Percentiles rank a stretch among this genome's conserved stretches.
Evolutionary conservation across 2,329 filamentous ascomycete species (phyloP).

Genomic region (Alternaria ventricosa): DNA sequence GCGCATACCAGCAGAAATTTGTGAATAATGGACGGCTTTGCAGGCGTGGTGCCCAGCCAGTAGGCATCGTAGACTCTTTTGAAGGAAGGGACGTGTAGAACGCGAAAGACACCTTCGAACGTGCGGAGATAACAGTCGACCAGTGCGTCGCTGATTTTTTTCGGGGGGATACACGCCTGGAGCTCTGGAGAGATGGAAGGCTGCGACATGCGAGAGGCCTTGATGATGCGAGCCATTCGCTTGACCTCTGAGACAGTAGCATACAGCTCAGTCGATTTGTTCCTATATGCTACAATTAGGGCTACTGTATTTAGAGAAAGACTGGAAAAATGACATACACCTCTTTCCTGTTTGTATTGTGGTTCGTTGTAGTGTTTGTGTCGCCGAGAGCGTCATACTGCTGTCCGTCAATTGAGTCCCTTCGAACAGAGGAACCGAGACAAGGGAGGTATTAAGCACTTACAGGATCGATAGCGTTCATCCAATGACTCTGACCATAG

Average conservation of each 20-base stretch:
- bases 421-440: fast-evolving
- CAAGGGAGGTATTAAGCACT: constrained; percentile 12
- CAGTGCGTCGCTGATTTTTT: constrained; percentile 54
- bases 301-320: neutral
- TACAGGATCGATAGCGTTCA: constrained; percentile 37
- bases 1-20: constrained; percentile 55
- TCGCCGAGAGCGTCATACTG: constrained; percentile 29
- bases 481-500: constrained; percentile 63
- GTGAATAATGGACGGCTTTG: constrained; percentile 56
- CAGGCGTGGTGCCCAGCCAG: constrained; percentile 53
- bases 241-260: constrained; percentile 54
- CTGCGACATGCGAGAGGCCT: constrained; percentile 46
- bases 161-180: constrained; percentile 55
- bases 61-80: constrained; percentile 57
- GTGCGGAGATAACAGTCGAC: constrained; percentile 59
- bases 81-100: constrained; percentile 62
- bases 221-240: constrained; percentile 59
- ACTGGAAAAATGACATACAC: neutral
- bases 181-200: constrained; percentile 54
- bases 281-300: neutral
- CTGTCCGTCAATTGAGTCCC: neutral
- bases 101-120: constrained; percentile 56
- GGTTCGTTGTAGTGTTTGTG: constrained; percentile 40
- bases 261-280: constrained; percentile 33
- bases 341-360: constrained; percentile 47